A percentile compares a stretch with the other conserved stretches of the same genome.
phyloP scores from a whole-genome alignment of 2,329 filamentous ascomycete genomes.

The Penicillium frequentans region DNA sequence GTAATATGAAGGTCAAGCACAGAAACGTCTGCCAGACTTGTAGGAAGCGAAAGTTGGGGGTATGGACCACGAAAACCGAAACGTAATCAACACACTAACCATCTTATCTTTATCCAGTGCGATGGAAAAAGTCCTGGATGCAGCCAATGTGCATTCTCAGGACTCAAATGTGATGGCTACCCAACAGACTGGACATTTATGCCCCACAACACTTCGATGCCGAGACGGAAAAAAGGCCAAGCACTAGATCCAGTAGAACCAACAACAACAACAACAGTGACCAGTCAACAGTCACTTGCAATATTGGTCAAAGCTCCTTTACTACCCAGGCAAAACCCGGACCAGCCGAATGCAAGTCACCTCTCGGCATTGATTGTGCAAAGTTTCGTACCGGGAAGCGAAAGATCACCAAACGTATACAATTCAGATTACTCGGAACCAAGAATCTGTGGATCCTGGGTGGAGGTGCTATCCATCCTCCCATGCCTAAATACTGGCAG shows the following conservation, averaged over 20 bases:
- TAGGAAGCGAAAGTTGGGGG: background rate
- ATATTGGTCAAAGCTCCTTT: background rate
- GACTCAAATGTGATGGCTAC: background rate
- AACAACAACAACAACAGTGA: background rate
- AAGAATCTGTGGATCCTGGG: background rate
- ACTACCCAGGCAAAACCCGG: background rate
- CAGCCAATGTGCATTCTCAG: background rate
- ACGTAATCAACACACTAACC: background rate
- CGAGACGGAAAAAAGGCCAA: background rate
- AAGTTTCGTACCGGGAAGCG: background rate
- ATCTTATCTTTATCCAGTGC: background rate
- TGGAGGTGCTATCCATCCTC: background rate
- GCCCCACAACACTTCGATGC: background rate
- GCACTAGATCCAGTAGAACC: background rate
- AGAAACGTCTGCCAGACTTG: background rate
- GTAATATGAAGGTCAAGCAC: background rate
- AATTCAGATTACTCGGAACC: background rate
- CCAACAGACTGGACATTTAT: background rate
- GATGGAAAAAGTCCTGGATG: background rate
- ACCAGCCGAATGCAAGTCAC: background rate
- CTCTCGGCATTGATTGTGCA: background rate
- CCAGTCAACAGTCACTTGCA: background rate
- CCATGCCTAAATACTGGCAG: background rate
- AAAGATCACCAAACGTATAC: background rate
- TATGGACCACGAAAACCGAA: background rate